Evolutionary conservation across 306 rosid species (phyloP), one percentile per base, ranked within the genome.

Genomic region (Potentilla sterilis): DNA sequence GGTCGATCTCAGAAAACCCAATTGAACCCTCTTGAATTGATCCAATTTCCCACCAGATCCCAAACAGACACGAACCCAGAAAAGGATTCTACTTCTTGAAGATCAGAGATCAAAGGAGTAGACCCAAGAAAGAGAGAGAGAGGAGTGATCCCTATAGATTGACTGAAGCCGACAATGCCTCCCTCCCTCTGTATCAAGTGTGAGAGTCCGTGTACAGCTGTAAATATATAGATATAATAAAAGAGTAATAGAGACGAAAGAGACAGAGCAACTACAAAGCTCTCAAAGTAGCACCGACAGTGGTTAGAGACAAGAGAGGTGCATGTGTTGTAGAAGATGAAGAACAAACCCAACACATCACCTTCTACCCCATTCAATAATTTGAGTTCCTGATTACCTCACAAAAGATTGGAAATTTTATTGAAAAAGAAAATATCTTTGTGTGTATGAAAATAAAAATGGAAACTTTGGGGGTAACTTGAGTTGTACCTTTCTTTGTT

Each of bases 281-380:
- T 41, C 38, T 32, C 51, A 32, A 37, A 75, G 72, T 67, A 35
- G 79, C 95, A 89, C 95, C 97, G 97, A 91, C 97, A 88, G 79
- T 67, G 64, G 10, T 34, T 28, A 5, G 10, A 72, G 68, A 58
- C 43, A 28, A 28, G 13, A 73, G 68, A 73, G 57, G 9, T 42
- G 55, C 34, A 61, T 32, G 51, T 3, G 70, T 66, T 1, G 28
- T 14, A 57, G 41, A 2, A 0, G 28, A 52, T 2, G 11, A 54
- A 28, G 2, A 59, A 7, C 9, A 21, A 57, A 57, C 51, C 51
- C 51, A 32, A 74, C 57, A 61, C n/a, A 16, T 16, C 69, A 44
- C 34, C 69, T 24, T 28, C 69, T 35, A 10, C 24, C 37, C 63
- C 28, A 28, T 28, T 59, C 77, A 73, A 73, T 73, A 1, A 59